Evolutionary conservation across 2,329 filamentous ascomycete genomes (phyloP), one percentile per base, ranked within the genome.

Genomic region (Neoarthrinium moseri): DNA sequence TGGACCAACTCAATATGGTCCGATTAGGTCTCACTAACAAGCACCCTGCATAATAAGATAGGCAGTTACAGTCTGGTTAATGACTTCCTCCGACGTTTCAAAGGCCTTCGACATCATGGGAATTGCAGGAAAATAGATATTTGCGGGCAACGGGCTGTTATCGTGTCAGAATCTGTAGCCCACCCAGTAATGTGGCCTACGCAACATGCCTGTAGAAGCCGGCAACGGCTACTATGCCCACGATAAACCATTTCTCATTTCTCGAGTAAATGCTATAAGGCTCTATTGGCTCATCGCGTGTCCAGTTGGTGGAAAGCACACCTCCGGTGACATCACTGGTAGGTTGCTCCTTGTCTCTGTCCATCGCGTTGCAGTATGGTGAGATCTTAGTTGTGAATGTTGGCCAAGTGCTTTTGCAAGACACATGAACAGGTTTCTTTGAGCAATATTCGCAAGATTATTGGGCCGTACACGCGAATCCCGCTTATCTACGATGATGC

Each of bases 81-180:
- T 49, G 4, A 47, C 45, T 26, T 63, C 63, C 4, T 57, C 56
- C 1, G 61, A 62, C 38, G 52, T 55, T 38, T n/a, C 20, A 32
- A 66, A 65, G n/a, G 54, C 62, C 0, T 40, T 33, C 3, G 59
- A 47, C 6, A 66, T 43, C 5, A 53, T 55, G 1, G 61, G 62
- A 3, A 66, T 58, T 4, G 61, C 61, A 2, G 62, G 63, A 22
- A 65, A 61, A 37, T 65, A 66, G 20, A 66, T 65, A 49, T 64
- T 66, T 21, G 63, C 62, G 0, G 63, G 63, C 23, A 66, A 41
- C 13, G 62, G 62, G 20, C 63, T 64, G 38, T 42, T 35, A 45
- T 36, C 17, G n/a, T 6, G 6, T 13, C 8, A 5, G 12, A 21
- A 21, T 3, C 11, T 23, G 21, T 13, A 15, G 21, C n/a, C 10